These are phyloP conservation scores for Suillus cothurnatus DNA, from an alignment of 768 basidiomycete genomes.

Conservation along the genomic window DNA sequence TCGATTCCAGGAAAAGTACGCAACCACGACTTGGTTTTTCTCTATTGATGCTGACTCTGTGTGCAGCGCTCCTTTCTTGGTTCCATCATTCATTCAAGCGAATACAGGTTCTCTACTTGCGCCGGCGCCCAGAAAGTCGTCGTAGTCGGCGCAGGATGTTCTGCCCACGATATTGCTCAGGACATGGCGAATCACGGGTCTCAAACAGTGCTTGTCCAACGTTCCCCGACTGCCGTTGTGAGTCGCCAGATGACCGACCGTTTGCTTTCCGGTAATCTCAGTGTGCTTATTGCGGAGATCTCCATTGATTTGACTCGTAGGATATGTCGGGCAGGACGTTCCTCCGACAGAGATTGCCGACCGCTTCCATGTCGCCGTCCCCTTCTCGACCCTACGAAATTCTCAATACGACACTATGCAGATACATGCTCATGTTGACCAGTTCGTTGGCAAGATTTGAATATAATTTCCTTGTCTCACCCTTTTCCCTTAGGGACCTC, in stretches of 20 bases:
- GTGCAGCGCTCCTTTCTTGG: slow-evolving; percentile 8
- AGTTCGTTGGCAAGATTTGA: neutral
- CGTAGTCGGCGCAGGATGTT: slow-evolving; percentile 15
- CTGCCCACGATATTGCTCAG: slow-evolving; percentile 17
- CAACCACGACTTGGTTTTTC: neutral
- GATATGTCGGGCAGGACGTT: slow-evolving; percentile 11
- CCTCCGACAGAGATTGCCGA: slow-evolving; percentile 15
- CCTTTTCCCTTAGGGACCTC: neutral
- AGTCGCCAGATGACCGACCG: slow-evolving; percentile 7
- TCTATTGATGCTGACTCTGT: neutral
- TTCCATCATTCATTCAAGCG: slow-evolving; percentile 6
- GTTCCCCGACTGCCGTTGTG: slow-evolving; percentile 13
- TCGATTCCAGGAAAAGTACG: slow-evolving; percentile 4
- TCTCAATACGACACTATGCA: neutral
- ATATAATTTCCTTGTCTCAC: neutral
- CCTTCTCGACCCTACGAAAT: slow-evolving; percentile 6
- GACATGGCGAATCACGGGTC: slow-evolving; percentile 10
- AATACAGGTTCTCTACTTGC: neutral
- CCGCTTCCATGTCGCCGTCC: slow-evolving; percentile 14
- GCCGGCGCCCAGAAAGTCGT: neutral
- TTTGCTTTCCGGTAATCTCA: slow-evolving; percentile 8
- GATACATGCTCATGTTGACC: slow-evolving; percentile 6
- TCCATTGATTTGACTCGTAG: neutral
- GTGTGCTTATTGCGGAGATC: neutral
- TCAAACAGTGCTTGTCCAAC: slow-evolving; percentile 10